Evolutionary conservation across 371 early-diverging fungal species (phyloP), one percentile per base, ranked within the genome.

Genomic region (Syncephalis plumigaleata): DNA sequence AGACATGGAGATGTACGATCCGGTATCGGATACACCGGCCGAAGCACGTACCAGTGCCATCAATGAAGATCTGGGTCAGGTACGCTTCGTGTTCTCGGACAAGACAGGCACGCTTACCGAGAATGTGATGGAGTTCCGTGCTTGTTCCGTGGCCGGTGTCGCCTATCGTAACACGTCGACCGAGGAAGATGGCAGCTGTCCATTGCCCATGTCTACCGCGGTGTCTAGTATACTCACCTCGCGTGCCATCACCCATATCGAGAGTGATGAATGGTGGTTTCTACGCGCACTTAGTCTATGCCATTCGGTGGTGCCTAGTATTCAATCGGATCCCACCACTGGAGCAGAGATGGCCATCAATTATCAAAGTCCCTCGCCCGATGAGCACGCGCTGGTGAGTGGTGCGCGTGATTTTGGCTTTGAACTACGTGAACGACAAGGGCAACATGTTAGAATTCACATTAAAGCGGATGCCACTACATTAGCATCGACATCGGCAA

Each of bases 31-130:
- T 48, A 75, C 83, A 4, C 78, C 82, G 0, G 88, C 87, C 0
- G 71, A 70, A 49, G 83, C 85, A 1, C 64, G 83, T 20, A 90
- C 90, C 11, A 77, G 83, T 0, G 77, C 79, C 25, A 71, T 91
- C 21, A 78, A 84, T 50, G 97, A 96, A 60, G 94, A 96, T 54
- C 63, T 94, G 9, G 97, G 94, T 15, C 83, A 84, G 58, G 79
- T 94, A 52, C 79, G 81, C 45, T 88, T 84, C 58, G 72, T 96
- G 20, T 80, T 96, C 46, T 80, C 85, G 23, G 97, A 96, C 67
- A 96, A 96, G 61, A 96, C 97, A n/a, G 97, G 97, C 11, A 96
- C 97, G 4, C 64, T 96, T 22, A 96, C 97, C 0, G 82, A 87
- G 55, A 96, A 96, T 66, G 68, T 85, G 17, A 96, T 94, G 97